Evolutionary conservation across 2,329 filamentous ascomycete genomes (phyloP).

Genomic region (Trichothecium sympodiale): DNA sequence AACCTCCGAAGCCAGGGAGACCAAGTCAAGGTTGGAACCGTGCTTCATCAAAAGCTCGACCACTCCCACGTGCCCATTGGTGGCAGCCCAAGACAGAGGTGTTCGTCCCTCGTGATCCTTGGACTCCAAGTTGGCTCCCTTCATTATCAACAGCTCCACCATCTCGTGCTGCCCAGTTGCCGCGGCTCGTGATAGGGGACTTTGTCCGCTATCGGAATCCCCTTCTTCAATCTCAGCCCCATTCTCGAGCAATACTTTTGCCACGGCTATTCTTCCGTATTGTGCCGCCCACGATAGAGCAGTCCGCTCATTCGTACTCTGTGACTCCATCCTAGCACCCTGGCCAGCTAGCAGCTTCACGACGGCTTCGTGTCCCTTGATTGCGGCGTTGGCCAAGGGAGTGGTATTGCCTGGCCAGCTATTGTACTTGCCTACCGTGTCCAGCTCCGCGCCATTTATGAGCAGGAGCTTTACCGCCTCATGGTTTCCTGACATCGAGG

Average conservation of each 20-base stretch:
- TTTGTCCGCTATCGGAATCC: no score
- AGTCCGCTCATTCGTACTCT: neutral
- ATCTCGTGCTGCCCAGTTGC: neutral
- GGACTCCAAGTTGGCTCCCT: neutral
- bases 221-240: no score
- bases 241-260: no score
- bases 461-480: no score
- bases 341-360: conserved; percentile 5
- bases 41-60: conserved; percentile 6
- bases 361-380: conserved; percentile 5
- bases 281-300: neutral
- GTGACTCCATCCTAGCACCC: neutral
- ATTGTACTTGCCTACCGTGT: no score
- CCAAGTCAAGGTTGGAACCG: conserved; percentile 6
- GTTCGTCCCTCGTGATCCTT: neutral
- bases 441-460: no score
- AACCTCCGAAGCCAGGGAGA: no score
- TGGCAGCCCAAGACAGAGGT: neutral
- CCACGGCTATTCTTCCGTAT: neutral
- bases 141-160: neutral
- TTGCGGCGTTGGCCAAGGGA: neutral
- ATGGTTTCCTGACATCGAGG: no score
- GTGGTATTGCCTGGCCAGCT: no score
- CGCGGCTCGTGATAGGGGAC: no score
- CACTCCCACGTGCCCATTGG: conserved; percentile 5